Percentiles rank a stretch among this genome's conserved stretches.
phyloP scores from a whole-genome alignment of 257 asterid genomes.

The Cynanchum wilfordii region DNA sequence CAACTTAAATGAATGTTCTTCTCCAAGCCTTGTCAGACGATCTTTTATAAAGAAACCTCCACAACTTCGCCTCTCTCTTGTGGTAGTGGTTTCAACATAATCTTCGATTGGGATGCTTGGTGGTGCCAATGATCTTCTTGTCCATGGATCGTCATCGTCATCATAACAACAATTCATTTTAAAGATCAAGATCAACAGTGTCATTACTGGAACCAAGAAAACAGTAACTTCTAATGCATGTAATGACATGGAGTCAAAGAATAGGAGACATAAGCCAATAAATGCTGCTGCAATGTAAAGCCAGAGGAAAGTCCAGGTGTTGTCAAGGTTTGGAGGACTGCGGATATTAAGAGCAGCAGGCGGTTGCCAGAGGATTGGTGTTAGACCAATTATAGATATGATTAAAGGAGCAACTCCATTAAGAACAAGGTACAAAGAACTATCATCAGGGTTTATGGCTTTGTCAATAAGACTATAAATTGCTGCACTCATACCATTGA shows the following conservation, averaged over 20 bases:
- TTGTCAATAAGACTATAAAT: constrained; percentile 50
- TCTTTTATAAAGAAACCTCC: constrained; percentile 20
- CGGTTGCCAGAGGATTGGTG: constrained; percentile 24
- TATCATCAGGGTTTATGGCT: constrained; percentile 37
- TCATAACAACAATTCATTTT: too few species aligned
- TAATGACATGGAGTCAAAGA: constrained; percentile 25
- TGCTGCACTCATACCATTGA: constrained; percentile 59
- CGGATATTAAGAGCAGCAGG: constrained; percentile 21
- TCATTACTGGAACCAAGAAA: constrained; percentile 35
- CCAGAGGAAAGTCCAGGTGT: constrained; percentile 30
- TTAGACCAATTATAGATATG: constrained; percentile 27
- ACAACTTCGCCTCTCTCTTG: constrained; percentile 20
- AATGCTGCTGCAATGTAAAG: constrained; percentile 34
- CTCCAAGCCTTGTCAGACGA: constrained; percentile 38
- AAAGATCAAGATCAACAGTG: constrained; percentile 43
- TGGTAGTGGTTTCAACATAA: constrained; percentile 26
- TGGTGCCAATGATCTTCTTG: not conserved
- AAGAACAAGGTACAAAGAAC: constrained; percentile 46
- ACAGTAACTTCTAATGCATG: constrained; percentile 27
- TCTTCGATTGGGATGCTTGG: constrained; percentile 16
- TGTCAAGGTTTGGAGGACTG: constrained; percentile 11
- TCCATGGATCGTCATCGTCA: too few species aligned
- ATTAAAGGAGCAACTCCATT: constrained; percentile 48
- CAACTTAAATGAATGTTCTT: constrained; percentile 46
- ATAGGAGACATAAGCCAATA: constrained; percentile 53